A percentile compares a stretch with the other conserved stretches of the same genome.
These are phyloP conservation scores for Isatis lusitanica DNA, from an alignment of 441 rosid genomes.

Conservation along the genomic window DNA sequence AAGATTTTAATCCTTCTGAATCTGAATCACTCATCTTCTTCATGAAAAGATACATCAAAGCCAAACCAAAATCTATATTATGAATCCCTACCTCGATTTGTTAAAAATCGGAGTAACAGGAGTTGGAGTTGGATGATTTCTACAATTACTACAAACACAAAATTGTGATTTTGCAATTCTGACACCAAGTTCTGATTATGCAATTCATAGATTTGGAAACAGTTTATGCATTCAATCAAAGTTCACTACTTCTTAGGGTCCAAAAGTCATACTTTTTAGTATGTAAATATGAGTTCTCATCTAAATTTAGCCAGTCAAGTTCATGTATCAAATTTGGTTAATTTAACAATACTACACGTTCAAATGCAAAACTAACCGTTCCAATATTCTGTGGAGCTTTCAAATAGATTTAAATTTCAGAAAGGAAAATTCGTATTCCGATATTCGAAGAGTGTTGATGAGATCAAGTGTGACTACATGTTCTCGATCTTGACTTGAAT, in stretches of 20 bases:
- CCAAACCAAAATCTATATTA: background rate
- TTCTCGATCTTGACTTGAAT: slow-evolving; percentile 23
- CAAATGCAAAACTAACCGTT: background rate
- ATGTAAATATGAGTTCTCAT: background rate
- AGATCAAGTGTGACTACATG: slow-evolving; percentile 27
- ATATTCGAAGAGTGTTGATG: slow-evolving; percentile 25
- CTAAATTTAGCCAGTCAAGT: background rate
- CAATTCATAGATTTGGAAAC: background rate
- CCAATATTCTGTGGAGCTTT: background rate
- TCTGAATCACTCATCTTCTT: background rate
- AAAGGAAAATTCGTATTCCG: background rate
- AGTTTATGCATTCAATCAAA: background rate
- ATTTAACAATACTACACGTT: background rate
- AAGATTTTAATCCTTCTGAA: background rate
- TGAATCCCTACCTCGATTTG: too few relatives aligned
- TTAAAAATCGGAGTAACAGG: background rate
- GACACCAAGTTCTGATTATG: too few relatives aligned
- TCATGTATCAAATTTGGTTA: background rate
- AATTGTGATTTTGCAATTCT: too few relatives aligned
- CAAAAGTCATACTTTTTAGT: background rate
- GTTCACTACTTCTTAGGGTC: background rate
- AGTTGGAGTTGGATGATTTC: background rate
- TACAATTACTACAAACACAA: background rate
- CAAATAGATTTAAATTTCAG: background rate
- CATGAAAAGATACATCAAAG: too few relatives aligned